A percentile compares a stretch with the other conserved stretches of the same genome.
Evolutionary conservation across 2,329 filamentous ascomycete genomes (phyloP).

Genomic region (Tympanopsis confertula): DNA sequence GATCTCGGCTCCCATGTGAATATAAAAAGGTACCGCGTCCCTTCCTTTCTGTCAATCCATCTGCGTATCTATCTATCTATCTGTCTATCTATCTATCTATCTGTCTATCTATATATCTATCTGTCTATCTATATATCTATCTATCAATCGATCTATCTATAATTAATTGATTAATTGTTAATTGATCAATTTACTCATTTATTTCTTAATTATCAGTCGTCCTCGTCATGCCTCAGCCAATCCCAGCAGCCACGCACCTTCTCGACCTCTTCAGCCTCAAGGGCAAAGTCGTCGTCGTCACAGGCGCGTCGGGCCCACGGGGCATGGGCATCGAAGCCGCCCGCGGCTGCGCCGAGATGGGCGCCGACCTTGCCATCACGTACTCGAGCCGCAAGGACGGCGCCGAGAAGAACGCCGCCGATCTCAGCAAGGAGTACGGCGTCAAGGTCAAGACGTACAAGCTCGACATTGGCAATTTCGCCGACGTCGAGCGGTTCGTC

Average conservation of each 20-base stretch:
- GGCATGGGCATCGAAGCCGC: conserved; percentile 43
- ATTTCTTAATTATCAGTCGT: too few relatives aligned
- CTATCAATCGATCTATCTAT: too few relatives aligned
- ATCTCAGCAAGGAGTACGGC: conserved; percentile 42
- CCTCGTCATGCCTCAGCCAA: conserved; percentile 20
- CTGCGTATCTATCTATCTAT: too few relatives aligned
- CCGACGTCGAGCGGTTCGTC: conserved; percentile 40
- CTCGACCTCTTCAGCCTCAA: conserved; percentile 22
- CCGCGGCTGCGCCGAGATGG: neutral
- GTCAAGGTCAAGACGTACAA: conserved; percentile 55
- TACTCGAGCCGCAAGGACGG: conserved; percentile 17
- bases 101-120: too few relatives aligned
- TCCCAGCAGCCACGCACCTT: conserved; percentile 29
- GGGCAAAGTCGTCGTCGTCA: conserved; percentile 39
- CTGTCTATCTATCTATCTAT: too few relatives aligned
- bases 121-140: too few relatives aligned
- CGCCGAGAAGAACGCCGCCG: conserved; percentile 53
- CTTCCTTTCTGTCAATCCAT: too few relatives aligned
- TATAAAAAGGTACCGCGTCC: too few relatives aligned
- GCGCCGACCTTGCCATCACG: neutral
- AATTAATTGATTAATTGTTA: too few relatives aligned
- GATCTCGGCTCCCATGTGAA: too few relatives aligned
- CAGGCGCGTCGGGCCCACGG: conserved; percentile 43
- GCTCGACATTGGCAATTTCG: conserved; percentile 42
- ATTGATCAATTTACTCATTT: too few relatives aligned